Percentiles rank a stretch among this genome's conserved stretches.
phyloP scores from a whole-genome alignment of 805 yeast species.

The Peterozyma toletana region DNA sequence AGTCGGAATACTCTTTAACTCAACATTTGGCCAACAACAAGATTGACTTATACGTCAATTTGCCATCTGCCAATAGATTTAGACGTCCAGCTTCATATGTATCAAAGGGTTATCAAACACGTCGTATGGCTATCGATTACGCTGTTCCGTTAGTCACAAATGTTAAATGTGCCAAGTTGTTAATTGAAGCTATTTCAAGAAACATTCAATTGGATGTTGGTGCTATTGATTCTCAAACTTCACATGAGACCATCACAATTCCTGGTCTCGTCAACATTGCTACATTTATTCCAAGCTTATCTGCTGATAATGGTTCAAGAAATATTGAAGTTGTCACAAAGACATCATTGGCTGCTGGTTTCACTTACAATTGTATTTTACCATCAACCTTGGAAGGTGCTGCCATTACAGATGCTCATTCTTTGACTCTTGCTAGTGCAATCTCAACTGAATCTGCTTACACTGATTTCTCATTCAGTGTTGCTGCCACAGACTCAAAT shows the following conservation, averaged over 20 bases:
- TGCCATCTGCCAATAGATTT: conserved; percentile 95
- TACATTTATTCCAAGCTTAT: conserved; percentile 66
- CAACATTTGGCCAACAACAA: conserved; percentile 95
- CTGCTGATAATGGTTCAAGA: conserved; percentile 33
- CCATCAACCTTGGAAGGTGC: conserved; percentile 65
- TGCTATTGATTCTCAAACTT: conserved; percentile 82
- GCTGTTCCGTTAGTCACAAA: conserved; percentile 97
- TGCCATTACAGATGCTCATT: conserved; percentile 54
- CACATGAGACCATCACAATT: conserved; percentile 71
- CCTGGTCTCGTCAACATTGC: conserved; percentile 87
- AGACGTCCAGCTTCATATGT: conserved; percentile 98
- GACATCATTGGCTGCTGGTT: conserved; percentile 75
- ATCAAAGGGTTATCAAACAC: conserved; percentile 94
- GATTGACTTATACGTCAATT: conserved; percentile 92
- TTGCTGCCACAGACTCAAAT: conserved; percentile 76
- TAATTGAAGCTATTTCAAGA: conserved; percentile 90
- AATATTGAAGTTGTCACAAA: conserved; percentile 66
- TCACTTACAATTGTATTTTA: conserved; percentile 75
- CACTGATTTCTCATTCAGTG: conserved; percentile 77
- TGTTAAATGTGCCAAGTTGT: conserved; percentile 92
- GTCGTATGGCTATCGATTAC: conserved; percentile 99
- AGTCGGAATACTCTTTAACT: conserved; percentile 89
- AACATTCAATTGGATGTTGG: conserved; percentile 59
- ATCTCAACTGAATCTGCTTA: conserved; percentile 50
- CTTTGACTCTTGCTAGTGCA: conserved; percentile 60